A percentile compares a stretch with the other conserved stretches of the same genome.
These are phyloP conservation scores for Plasmodium cynomolgi DNA, from an alignment of 169 alveolate genomes.

Conservation along the genomic window DNA sequence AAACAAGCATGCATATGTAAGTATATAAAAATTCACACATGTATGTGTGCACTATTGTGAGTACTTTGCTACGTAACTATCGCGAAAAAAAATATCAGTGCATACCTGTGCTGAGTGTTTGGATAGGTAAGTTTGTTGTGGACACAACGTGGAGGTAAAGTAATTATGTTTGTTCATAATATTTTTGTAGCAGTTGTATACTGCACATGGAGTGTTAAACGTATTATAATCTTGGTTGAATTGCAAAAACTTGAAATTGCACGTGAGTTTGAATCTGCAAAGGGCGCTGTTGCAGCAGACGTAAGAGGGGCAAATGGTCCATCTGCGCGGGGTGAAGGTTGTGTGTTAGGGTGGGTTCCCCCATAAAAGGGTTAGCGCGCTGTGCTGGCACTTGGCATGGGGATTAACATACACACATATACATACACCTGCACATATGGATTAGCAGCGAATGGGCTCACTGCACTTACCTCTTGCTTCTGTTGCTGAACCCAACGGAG, in stretches of 20 bases:
- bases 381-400: background rate
- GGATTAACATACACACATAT: background rate
- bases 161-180: constrained; percentile 56
- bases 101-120: constrained; percentile 65
- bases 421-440: background rate
- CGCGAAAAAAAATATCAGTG: background rate
- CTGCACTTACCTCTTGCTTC: constrained; percentile 62
- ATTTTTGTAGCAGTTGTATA: constrained; percentile 60
- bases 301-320: constrained; percentile 75
- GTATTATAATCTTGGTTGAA: constrained; percentile 38
- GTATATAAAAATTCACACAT: background rate
- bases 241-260: constrained; percentile 63
- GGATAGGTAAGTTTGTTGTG: constrained; percentile 65
- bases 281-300: constrained; percentile 69
- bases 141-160: constrained; percentile 63
- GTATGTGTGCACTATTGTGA: background rate
- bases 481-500: constrained; percentile 67
- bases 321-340: constrained; percentile 4
- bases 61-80: background rate
- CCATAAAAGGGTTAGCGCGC: background rate
- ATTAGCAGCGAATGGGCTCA: background rate
- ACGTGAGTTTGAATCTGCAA: constrained; percentile 58
- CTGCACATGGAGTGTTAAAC: constrained; percentile 57
- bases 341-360: background rate
- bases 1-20: background rate